Base-by-base conservation (phyloP, 2,329 filamentous ascomycete species). In the Albophoma yamanashiensis region DNA sequence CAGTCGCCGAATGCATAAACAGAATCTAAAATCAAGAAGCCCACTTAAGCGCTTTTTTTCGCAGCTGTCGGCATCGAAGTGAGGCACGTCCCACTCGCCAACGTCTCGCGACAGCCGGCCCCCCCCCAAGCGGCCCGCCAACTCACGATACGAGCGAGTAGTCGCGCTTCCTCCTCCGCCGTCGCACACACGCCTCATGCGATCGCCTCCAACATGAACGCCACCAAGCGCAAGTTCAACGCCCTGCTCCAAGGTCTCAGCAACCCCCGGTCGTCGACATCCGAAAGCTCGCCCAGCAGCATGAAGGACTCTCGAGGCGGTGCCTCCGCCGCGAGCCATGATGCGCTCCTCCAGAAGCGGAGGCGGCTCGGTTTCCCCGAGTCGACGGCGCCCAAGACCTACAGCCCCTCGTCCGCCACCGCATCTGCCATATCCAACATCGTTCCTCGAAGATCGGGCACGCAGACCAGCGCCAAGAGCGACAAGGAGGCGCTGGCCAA, bases 211-310 rank as follows among this genome's bases (percentile, higher is more conserved):
- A 60, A 22, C 64, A 89, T 92, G 78, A 89, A 89, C 70, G 84
- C 87, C 31, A 90, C 87, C n/a, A 93, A 92, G 76, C 83, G 89
- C 67, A 92, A 92, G 74, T 92, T 92, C 77, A 89, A 92, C 73
- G 82, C 83, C 67, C 80, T 92, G 20, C 78, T 92, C 36, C 88
- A 91, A 69, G 79, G 84, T 65, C 79, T 88, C 66, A 83, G 83
- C 67, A 82, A 76, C 47, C 65, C 71, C 4, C 65, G 65, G n/a
- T 57, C 64, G 8, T 57, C 62, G 17, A 53, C 60, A 27, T 39
- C 62, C 43, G 62, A 61, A n/a, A n/a, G 55, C 63, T 27, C 59
- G 58, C 42, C 42, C 52, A 50, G 60, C 22, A 56, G 39, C 42
- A 66, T 72, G 73, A 68, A 58, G 36, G 61, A 63, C 14, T 17